Percentiles rank a stretch among this genome's conserved stretches.
These are phyloP conservation scores for Fusarium nygamai DNA, from an alignment of 2,329 filamentous ascomycete genomes.

Conservation along the genomic window DNA sequence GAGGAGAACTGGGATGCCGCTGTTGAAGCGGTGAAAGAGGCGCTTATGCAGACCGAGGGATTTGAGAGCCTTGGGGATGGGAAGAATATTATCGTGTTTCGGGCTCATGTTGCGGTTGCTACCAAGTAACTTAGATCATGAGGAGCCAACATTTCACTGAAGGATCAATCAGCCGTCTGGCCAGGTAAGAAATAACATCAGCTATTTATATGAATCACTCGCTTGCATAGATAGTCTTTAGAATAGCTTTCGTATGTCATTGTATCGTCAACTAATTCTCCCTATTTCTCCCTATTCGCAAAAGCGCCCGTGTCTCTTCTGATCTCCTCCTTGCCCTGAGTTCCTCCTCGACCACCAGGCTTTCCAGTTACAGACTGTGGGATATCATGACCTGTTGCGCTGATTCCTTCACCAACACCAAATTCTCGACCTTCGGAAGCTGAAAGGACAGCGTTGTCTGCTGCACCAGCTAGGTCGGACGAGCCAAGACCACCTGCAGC, in stretches of 20 bases:
- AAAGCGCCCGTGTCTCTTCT: background rate
- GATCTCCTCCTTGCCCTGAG: conserved; percentile 15
- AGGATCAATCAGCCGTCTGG: fast-evolving
- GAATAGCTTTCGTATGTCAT: fast-evolving
- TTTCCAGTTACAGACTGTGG: conserved; percentile 5
- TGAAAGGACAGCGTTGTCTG: conserved; percentile 2
- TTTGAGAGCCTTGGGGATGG: background rate
- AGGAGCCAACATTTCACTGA: fast-evolving
- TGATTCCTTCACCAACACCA: conserved; percentile 2
- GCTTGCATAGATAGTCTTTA: fast-evolving
- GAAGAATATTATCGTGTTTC: conserved; percentile 1
- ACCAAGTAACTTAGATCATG: background rate
- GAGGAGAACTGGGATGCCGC: conserved; percentile 8
- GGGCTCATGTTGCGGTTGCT: background rate
- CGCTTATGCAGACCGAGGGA: background rate
- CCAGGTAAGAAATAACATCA: fast-evolving
- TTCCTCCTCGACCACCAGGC: conserved; percentile 16
- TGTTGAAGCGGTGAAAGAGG: background rate
- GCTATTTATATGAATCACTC: fast-evolving
- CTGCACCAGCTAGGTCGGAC: background rate
- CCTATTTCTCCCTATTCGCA: background rate
- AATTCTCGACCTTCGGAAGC: background rate
- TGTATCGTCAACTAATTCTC: fast-evolving
- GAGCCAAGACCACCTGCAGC: conserved; percentile 18
- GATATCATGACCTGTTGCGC: conserved; percentile 14